A percentile compares a stretch with the other conserved stretches of the same genome.
Evolutionary conservation across 352 stramenopile genomes (phyloP).

Genomic region (Albugo candida): DNA sequence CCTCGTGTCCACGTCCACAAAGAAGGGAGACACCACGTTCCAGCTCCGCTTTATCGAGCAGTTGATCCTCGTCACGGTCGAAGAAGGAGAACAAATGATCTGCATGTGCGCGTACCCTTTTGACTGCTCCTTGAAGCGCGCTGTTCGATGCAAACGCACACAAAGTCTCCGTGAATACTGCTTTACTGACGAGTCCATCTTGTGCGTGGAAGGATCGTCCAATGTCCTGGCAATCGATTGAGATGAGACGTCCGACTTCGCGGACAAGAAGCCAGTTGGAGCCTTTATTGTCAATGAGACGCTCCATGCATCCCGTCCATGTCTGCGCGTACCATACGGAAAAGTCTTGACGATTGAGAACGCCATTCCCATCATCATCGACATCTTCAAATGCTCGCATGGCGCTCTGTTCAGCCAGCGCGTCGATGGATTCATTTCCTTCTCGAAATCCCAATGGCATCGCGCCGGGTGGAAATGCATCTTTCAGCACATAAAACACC

Average conservation of each 20-base stretch:
- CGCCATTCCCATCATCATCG: constrained; percentile 9
- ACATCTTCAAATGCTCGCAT: constrained; percentile 11
- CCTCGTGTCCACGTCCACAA: constrained; percentile 9
- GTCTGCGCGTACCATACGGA: constrained; percentile 62
- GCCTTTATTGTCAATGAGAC: constrained; percentile 59
- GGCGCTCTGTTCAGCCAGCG: constrained; percentile 10
- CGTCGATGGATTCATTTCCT: constrained; percentile 2
- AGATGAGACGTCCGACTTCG: constrained; percentile 49
- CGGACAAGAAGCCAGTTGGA: constrained; percentile 54
- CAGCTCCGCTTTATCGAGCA: constrained; percentile 11
- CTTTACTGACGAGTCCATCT: constrained; percentile 49
- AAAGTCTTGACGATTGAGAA: constrained; percentile 18
- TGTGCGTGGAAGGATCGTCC: constrained; percentile 10
- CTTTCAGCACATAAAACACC: constrained; percentile 13
- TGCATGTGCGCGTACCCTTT: constrained; percentile 2
- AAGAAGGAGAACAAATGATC: constrained; percentile 8
- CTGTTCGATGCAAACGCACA: neutral
- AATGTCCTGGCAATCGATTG: constrained; percentile 8
- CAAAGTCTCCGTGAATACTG: constrained; percentile 71
- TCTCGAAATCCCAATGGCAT: neutral
- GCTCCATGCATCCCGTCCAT: constrained; percentile 52
- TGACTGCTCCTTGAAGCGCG: constrained; percentile 2
- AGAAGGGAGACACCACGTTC: constrained; percentile 11
- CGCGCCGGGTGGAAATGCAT: constrained; percentile 5
- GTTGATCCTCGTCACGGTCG: constrained; percentile 8